A percentile compares a stretch with the other conserved stretches of the same genome.
Evolutionary conservation across 1,139 yeast species (phyloP).

Genomic region (Pichia terricola): DNA sequence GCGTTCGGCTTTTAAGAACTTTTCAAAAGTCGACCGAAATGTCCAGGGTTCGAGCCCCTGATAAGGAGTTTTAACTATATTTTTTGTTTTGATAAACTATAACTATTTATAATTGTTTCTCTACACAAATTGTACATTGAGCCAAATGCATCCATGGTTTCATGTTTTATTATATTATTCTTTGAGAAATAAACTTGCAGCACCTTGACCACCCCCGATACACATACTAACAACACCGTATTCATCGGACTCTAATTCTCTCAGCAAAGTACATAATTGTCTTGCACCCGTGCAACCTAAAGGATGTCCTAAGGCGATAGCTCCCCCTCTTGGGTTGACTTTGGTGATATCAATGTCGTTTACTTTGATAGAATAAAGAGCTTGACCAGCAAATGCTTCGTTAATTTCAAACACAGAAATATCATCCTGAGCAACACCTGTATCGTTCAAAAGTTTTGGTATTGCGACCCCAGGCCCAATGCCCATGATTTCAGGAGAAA

Average conservation of each 20-base stretch:
- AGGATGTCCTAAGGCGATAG: slow-evolving; percentile 94
- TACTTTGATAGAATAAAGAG: slow-evolving; percentile 61
- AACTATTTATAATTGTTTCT: no score
- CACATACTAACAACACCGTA: slow-evolving; percentile 93
- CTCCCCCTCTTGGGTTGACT: slow-evolving; percentile 92
- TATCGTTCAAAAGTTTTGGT: slow-evolving; percentile 63
- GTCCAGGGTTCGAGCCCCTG: slow-evolving; percentile 20
- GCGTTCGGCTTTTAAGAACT: slow-evolving; percentile 38
- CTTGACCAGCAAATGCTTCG: slow-evolving; percentile 96
- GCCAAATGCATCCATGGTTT: no score
- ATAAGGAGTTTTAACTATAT: slow-evolving; percentile 11
- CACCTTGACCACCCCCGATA: slow-evolving; percentile 98
- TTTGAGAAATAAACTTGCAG: slow-evolving; percentile 74
- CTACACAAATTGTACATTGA: no score
- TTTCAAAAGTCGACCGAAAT: slow-evolving; percentile 16
- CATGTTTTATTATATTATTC: slow-evolving; percentile 32
- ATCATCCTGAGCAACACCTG: slow-evolving; percentile 56
- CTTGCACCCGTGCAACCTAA: slow-evolving; percentile 95
- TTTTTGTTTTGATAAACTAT: slow-evolving; percentile 1
- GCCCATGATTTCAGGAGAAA: slow-evolving; percentile 96
- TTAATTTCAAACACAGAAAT: slow-evolving; percentile 76
- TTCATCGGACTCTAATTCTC: slow-evolving; percentile 72
- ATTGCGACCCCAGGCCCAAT: slow-evolving; percentile 93
- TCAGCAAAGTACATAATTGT: slow-evolving; percentile 78
- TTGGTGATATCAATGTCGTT: slow-evolving; percentile 59